These are phyloP conservation scores for Colletotrichum gigasporum DNA, from an alignment of 2,329 filamentous ascomycete species.

Conservation along the genomic window DNA sequence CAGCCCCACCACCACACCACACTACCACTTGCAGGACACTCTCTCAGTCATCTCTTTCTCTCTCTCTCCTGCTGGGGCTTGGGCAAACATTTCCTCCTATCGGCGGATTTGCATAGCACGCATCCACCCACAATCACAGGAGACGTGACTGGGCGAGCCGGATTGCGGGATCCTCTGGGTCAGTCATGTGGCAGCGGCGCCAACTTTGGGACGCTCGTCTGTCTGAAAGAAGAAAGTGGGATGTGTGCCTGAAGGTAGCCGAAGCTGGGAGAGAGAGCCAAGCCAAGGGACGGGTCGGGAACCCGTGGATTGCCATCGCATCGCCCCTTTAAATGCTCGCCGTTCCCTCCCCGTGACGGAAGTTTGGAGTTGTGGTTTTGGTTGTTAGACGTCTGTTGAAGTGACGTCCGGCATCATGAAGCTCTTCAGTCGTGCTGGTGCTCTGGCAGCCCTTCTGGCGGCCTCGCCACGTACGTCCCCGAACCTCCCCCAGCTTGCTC, in stretches of 20 bases:
- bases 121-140: conserved; percentile 4
- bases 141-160: conserved; percentile 14
- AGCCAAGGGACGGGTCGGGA: background rate
- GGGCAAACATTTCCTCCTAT: conserved; percentile 29
- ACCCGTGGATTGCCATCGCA: no score
- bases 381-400: conserved; percentile 14
- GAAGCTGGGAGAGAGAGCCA: background rate
- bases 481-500: background rate
- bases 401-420: conserved; percentile 24
- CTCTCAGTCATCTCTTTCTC: background rate
- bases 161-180: background rate
- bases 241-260: background rate
- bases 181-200: conserved; percentile 19
- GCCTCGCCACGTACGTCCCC: conserved; percentile 17
- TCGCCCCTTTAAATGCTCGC: conserved; percentile 14
- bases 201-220: background rate
- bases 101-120: conserved; percentile 16
- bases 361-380: background rate
- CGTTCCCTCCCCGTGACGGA: background rate
- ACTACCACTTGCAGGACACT: background rate
- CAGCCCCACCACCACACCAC: conserved; percentile 6
- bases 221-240: conserved; percentile 16
- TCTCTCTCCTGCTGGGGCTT: background rate
- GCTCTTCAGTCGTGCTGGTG: conserved; percentile 26
- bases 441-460: conserved; percentile 26